Conservation (phyloP, 1,284 basidiomycete genomes). For the Psilocybe mexicana region DNA sequence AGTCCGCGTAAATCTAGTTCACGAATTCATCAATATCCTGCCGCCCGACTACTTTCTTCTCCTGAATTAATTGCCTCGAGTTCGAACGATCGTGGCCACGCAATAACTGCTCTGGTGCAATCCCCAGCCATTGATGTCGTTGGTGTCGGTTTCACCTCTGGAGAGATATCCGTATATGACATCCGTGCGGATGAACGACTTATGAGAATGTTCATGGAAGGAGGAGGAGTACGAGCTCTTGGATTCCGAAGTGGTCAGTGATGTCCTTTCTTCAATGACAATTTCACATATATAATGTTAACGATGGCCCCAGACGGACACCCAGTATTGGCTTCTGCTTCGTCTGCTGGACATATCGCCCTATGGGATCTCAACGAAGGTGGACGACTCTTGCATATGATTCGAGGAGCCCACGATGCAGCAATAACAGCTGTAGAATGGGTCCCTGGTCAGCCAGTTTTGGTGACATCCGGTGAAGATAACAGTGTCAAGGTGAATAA, state of each 20-base stretch:
- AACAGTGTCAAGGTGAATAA: slow-evolving; percentile 84
- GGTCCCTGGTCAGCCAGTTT: slow-evolving; percentile 87
- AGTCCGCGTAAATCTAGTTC: slow-evolving; percentile 40
- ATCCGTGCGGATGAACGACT: slow-evolving; percentile 87
- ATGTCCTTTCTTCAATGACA: slow-evolving; percentile 9
- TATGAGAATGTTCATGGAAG: slow-evolving; percentile 87
- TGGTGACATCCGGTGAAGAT: slow-evolving; percentile 87
- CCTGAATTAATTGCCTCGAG: slow-evolving; percentile 31
- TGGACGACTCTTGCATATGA: slow-evolving; percentile 79
- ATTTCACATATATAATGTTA: background rate
- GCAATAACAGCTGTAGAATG: slow-evolving; percentile 81
- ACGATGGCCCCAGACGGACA: slow-evolving; percentile 66
- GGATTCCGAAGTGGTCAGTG: slow-evolving; percentile 85
- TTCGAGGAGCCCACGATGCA: slow-evolving; percentile 86
- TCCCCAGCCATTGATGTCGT: slow-evolving; percentile 96
- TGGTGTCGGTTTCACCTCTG: slow-evolving; percentile 87
- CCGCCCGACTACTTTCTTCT: slow-evolving; percentile 49
- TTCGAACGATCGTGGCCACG: slow-evolving; percentile 46
- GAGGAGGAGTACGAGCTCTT: slow-evolving; percentile 73
- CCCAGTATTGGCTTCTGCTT: slow-evolving; percentile 83
- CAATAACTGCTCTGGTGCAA: slow-evolving; percentile 82
- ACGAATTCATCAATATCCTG: slow-evolving; percentile 65
- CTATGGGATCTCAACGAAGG: slow-evolving; percentile 89
- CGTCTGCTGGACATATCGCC: slow-evolving; percentile 85
- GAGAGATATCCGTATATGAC: slow-evolving; percentile 88